Conservation (phyloP, 108 stramenopile genomes). For the Chaetoceros muelleri region DNA sequence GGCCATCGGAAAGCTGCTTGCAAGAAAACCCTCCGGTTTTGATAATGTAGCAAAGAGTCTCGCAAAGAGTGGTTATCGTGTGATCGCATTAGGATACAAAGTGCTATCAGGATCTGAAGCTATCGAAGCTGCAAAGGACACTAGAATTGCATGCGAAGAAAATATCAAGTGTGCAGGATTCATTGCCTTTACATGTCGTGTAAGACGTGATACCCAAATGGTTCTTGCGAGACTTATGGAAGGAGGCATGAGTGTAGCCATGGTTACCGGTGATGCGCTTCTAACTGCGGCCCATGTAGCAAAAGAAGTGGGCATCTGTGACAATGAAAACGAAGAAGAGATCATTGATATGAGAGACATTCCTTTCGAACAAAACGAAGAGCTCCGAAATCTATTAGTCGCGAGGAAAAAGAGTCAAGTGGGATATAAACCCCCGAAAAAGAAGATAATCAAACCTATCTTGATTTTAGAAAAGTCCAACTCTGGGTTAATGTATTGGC, state of each 20-base stretch:
- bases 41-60: conserved; percentile 60
- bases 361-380: conserved; percentile 40
- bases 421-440: conserved; percentile 10
- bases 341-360: conserved; percentile 2
- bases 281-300: conserved; percentile 94
- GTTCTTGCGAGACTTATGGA: conserved; percentile 72
- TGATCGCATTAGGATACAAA: conserved; percentile 89
- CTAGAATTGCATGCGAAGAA: conserved; percentile 58
- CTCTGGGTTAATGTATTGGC: conserved; percentile 55
- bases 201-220: conserved; percentile 80
- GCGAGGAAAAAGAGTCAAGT: conserved; percentile 11
- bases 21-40: conserved; percentile 53
- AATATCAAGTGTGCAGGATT: conserved; percentile 83
- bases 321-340: conserved; percentile 17
- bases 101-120: conserved; percentile 28
- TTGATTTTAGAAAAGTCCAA: conserved; percentile 58
- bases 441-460: conserved; percentile 33
- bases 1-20: conserved; percentile 73
- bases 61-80: conserved; percentile 82
- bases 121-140: conserved; percentile 42
- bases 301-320: conserved; percentile 78
- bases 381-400: conserved; percentile 38
- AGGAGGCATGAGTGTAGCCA: conserved; percentile 83
- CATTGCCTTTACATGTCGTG: conserved; percentile 92
- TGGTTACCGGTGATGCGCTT: conserved; percentile 95